Conservation (phyloP, 2,329 filamentous ascomycete genomes). For the Torrubiella hemipterigena region DNA sequence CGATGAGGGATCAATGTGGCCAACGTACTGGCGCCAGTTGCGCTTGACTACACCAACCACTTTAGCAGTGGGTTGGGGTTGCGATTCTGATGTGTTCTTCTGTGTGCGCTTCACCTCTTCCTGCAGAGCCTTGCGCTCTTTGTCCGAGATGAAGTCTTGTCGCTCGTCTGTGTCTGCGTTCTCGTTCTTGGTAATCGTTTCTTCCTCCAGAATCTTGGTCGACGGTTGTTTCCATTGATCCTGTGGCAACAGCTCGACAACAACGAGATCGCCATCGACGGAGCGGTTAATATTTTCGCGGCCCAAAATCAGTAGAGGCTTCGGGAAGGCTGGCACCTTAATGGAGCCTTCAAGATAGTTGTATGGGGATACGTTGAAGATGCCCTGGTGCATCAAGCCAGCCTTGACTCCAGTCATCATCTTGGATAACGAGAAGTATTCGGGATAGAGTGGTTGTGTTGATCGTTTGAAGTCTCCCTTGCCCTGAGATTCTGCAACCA, state of each 20-base stretch:
- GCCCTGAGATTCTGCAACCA: constrained; percentile 75
- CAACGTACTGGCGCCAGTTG: constrained; percentile 97
- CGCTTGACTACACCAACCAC: constrained; percentile 89
- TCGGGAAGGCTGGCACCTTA: constrained; percentile 80
- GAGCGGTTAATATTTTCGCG: constrained; percentile 93
- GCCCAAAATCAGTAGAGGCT: constrained; percentile 75
- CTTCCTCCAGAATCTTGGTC: constrained; percentile 91
- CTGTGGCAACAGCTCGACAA: constrained; percentile 83
- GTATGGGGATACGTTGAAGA: constrained; percentile 93
- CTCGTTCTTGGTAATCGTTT: constrained; percentile 81
- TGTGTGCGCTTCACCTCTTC: constrained; percentile 85
- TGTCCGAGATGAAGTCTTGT: constrained; percentile 71
- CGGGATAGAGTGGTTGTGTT: constrained; percentile 66
- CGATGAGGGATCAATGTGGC: constrained; percentile 82
- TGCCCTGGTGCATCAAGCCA: constrained; percentile 82
- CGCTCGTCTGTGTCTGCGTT: constrained; percentile 76
- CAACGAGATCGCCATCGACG: constrained; percentile 83
- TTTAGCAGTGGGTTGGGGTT: constrained; percentile 78
- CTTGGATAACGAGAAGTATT: constrained; percentile 80
- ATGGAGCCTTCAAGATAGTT: constrained; percentile 95
- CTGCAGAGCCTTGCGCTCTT: constrained; percentile 74
- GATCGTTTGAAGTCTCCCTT: constrained; percentile 51
- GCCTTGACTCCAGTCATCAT: constrained; percentile 90
- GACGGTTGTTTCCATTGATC: constrained; percentile 97
- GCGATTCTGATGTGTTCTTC: constrained; percentile 60